Percentiles rank a stretch among this genome's conserved stretches.
Conservation (phyloP, 2,329 filamentous ascomycete genomes). For the Capronia coronata region DNA sequence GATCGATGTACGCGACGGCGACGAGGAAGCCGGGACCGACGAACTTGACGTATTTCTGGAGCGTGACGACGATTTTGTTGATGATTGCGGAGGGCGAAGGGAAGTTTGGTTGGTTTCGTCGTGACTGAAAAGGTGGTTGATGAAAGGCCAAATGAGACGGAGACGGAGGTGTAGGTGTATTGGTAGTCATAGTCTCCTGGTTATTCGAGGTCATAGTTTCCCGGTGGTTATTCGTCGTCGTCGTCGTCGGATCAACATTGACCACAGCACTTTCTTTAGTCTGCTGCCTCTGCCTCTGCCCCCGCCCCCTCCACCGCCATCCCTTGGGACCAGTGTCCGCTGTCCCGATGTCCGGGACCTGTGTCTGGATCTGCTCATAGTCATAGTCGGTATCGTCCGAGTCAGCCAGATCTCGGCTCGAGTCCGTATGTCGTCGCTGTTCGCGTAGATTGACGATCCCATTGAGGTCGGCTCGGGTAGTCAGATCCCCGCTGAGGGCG, state of each 20-base stretch:
- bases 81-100: slow-evolving; percentile 2
- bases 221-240: neutral
- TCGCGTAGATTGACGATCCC: slow-evolving; percentile 53
- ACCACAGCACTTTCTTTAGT: slow-evolving; percentile 4
- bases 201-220: too few species aligned
- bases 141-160: slow-evolving; percentile 12
- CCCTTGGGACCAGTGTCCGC: too few species aligned
- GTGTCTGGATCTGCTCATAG: slow-evolving; percentile 2
- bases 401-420: slow-evolving; percentile 22
- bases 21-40: slow-evolving; percentile 45
- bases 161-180: neutral
- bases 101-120: neutral
- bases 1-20: slow-evolving; percentile 46
- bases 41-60: slow-evolving; percentile 39
- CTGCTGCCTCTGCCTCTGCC: too few species aligned
- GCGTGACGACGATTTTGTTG: slow-evolving; percentile 26
- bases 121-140: slow-evolving; percentile 9
- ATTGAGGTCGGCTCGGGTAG: slow-evolving; percentile 57
- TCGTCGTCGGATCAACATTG: neutral
- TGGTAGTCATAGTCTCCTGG: neutral
- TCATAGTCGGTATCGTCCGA: slow-evolving; percentile 9
- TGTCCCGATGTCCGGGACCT: too few species aligned
- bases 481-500: slow-evolving; percentile 52
- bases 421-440: slow-evolving; percentile 37
- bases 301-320: too few species aligned